Evolutionary conservation across 805 yeast species (phyloP).

Genomic region (Osmozyma mogii): DNA sequence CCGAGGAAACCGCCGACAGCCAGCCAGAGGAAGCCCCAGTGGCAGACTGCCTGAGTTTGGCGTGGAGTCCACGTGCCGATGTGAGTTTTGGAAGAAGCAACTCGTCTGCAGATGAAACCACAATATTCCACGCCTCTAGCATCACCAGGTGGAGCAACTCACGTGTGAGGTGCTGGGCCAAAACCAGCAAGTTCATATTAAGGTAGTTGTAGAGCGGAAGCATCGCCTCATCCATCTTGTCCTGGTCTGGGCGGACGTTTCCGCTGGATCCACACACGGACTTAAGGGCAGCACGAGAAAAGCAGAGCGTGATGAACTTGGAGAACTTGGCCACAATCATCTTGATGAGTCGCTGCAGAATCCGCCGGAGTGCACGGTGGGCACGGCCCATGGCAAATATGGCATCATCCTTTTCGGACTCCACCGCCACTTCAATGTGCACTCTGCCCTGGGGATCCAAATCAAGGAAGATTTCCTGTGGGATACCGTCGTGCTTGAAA

Average conservation of each 20-base stretch:
- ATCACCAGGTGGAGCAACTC: slow-evolving; percentile 55
- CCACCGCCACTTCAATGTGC: slow-evolving; percentile 61
- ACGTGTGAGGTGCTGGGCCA: slow-evolving; percentile 51
- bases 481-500: slow-evolving; percentile 60
- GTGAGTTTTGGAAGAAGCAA: slow-evolving; percentile 68
- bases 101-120: slow-evolving; percentile 60
- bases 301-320: slow-evolving; percentile 47
- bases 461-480: slow-evolving; percentile 51
- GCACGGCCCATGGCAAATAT: slow-evolving; percentile 74
- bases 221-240: slow-evolving; percentile 54
- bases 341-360: slow-evolving; percentile 59
- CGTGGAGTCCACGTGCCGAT: slow-evolving; percentile 23
- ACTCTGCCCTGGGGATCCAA: slow-evolving; percentile 65
- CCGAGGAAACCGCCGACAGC: slow-evolving; percentile 40
- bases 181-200: slow-evolving; percentile 56
- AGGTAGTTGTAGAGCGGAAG: slow-evolving; percentile 68
- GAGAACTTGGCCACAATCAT: slow-evolving; percentile 69
- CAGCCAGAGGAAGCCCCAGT: slow-evolving; percentile 19
- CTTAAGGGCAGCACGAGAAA: slow-evolving; percentile 51
- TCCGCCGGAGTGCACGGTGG: slow-evolving; percentile 53
- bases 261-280: slow-evolving; percentile 48
- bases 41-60: slow-evolving; percentile 20
- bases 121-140: slow-evolving; percentile 74
- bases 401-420: slow-evolving; percentile 74
- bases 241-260: slow-evolving; percentile 31